Conservation (phyloP, 164 flowering plant species). For the Sedum album region DNA sequence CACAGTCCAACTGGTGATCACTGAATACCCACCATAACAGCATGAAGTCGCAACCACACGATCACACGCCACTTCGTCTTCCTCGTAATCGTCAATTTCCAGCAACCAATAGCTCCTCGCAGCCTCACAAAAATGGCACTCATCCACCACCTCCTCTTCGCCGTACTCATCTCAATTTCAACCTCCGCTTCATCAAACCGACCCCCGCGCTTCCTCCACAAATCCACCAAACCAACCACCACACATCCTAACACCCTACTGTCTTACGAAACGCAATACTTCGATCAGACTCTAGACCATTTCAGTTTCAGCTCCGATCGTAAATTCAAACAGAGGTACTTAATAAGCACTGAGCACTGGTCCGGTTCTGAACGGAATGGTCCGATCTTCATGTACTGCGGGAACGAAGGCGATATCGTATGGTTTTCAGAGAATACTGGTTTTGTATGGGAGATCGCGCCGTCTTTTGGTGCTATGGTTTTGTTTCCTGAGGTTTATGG, state of each 20-base stretch:
- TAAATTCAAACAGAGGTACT: slow-evolving; percentile 50
- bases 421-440: slow-evolving; percentile 89
- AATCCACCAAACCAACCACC: slow-evolving; percentile 15
- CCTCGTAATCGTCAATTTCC: not conserved
- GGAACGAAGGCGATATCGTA: slow-evolving; percentile 87
- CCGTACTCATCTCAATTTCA: slow-evolving; percentile 12
- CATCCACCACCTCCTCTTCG: not conserved
- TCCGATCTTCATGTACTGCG: slow-evolving; percentile 86
- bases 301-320: slow-evolving; percentile 63
- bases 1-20: not conserved
- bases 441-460: slow-evolving; percentile 91
- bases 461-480: slow-evolving; percentile 72
- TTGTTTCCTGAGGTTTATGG: slow-evolving; percentile 63
- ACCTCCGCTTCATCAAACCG: slow-evolving; percentile 17
- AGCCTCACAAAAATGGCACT: not conserved
- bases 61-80: not conserved
- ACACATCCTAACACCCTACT: slow-evolving; percentile 12
- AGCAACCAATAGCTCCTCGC: not conserved
- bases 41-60: too few relatives aligned
- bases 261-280: slow-evolving; percentile 52
- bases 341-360: slow-evolving; percentile 65
- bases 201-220: slow-evolving; percentile 35
- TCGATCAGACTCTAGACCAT: slow-evolving; percentile 69
- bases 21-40: not conserved
- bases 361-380: slow-evolving; percentile 34